Evolutionary conservation across 306 rosid species (phyloP), one percentile per base, ranked within the genome.

Genomic region (Cucumis cinereus): DNA sequence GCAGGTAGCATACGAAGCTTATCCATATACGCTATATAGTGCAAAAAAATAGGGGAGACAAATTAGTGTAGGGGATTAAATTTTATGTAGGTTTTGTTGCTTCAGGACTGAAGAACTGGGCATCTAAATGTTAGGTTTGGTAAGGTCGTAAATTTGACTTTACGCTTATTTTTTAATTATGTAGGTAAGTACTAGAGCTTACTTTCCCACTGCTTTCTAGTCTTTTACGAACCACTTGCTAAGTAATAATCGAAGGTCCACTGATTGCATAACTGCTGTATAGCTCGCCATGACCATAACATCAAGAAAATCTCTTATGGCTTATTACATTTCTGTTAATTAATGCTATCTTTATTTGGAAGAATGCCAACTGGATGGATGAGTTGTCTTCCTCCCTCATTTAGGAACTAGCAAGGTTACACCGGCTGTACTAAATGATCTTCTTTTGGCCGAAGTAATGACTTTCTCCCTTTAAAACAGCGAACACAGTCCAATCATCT

Each of bases 401-500:
- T 36, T 40, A 33, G 23, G 69, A 62, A 62, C 22, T 61, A 30
- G 22, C 33, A 28, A 14, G 7, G 33, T 59, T 7, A n/a, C 40
- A 64, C 8, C 1, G 14, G 17, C 52, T 23, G 20, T 47, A 41
- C 73, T 36, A 36, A 66, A 38, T 47, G 54, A 45, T 41, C 53
- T 45, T 69, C 55, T 23, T 26, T 24, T 47, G 23, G 19, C 30
- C 5, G 5, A 55, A 35, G 35, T 73, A 35, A 53, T 15, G 24
- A 53, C 64, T 73, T 12, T 56, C 47, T 79, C 64, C 79, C 80
- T 79, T 43, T 69, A 59, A 63, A 77, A 84, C 90, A 90, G 96
- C 53, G 41, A 84, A 83, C 56, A 79, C 61, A 47, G 86, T 68
- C 49, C 86, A 86, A 73, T 83, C 88, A 53, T 84, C 90, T 10